Conservation (phyloP, 805 yeast species). For the Ogataea methylovora region DNA sequence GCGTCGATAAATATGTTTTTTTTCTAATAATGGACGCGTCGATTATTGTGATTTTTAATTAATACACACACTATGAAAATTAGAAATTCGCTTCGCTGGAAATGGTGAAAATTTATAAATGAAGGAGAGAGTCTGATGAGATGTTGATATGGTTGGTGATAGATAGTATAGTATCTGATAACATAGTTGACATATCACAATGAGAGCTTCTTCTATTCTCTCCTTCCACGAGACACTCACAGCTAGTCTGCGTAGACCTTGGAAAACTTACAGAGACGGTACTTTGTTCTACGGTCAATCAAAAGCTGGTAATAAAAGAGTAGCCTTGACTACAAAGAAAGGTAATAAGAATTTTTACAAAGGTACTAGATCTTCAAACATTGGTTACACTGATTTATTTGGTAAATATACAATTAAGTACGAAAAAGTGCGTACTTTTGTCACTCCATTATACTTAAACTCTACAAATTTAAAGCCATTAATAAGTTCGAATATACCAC, state of each 20-base stretch:
- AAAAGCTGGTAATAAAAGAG: conserved; percentile 77
- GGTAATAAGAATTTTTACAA: conserved; percentile 93
- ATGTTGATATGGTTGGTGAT: too few species aligned
- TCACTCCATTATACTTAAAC: conserved; percentile 51
- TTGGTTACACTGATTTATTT: conserved; percentile 68
- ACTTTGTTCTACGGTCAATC: conserved; percentile 73
- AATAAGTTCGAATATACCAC: conserved; percentile 68
- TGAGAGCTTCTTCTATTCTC: conserved; percentile 43
- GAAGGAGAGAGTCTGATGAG: too few species aligned
- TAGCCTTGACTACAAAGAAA: conserved; percentile 80
- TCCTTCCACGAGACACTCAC: conserved; percentile 39
- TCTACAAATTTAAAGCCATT: conserved; percentile 52
- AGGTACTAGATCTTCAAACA: conserved; percentile 94
- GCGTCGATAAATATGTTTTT: too few species aligned
- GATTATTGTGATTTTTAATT: too few species aligned
- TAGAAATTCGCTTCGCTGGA: too few species aligned
- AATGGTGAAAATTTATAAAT: too few species aligned
- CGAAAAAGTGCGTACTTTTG: conserved; percentile 84
- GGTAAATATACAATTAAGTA: conserved; percentile 79
- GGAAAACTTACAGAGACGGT: conserved; percentile 83
- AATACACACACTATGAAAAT: too few species aligned
- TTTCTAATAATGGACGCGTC: too few species aligned
- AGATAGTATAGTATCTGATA: too few species aligned
- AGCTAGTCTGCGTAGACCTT: conserved; percentile 65
- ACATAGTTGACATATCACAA: too few species aligned